phyloP scores from a whole-genome alignment of 2,329 filamentous ascomycete species.

The Venturia aucupariae region DNA sequence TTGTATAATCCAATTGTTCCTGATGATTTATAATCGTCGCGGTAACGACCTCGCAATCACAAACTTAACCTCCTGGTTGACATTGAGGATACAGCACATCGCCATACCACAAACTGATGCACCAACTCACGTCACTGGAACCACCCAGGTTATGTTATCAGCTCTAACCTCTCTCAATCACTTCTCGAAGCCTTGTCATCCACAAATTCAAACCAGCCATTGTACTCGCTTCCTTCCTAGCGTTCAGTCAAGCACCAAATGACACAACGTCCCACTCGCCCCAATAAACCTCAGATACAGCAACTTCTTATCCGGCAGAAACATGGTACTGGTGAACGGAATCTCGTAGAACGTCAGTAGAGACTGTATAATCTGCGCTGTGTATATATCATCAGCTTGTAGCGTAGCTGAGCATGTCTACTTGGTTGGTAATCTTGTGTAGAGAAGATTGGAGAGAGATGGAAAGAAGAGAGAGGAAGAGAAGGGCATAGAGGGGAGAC shows the following conservation, averaged over 20 bases:
- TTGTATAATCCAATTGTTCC: too few species aligned
- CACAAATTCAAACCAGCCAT: too few species aligned
- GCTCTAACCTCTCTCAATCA: too few species aligned
- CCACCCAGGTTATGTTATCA: too few species aligned
- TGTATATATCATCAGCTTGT: background rate
- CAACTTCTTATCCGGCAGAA: constrained; percentile 11
- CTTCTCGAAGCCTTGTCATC: too few species aligned
- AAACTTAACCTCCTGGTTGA: too few species aligned
- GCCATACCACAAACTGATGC: too few species aligned
- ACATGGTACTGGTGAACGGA: constrained; percentile 11
- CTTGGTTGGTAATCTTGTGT: background rate
- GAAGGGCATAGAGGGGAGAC: background rate
- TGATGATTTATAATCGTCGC: too few species aligned
- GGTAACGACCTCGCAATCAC: too few species aligned
- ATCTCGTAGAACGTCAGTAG: constrained; percentile 9
- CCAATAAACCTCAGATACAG: constrained; percentile 10
- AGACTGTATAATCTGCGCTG: constrained; percentile 7
- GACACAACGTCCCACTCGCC: constrained; percentile 9
- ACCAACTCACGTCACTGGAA: too few species aligned
- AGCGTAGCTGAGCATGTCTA: background rate
- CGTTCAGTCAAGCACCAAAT: constrained; percentile 13
- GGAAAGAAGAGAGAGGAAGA: background rate
- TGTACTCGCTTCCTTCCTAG: too few species aligned
- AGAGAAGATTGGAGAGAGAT: background rate
- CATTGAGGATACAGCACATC: too few species aligned